These are phyloP conservation scores for Suhomyces tanzawaensis DNA, from an alignment of 805 yeast species.

Conservation along the genomic window DNA sequence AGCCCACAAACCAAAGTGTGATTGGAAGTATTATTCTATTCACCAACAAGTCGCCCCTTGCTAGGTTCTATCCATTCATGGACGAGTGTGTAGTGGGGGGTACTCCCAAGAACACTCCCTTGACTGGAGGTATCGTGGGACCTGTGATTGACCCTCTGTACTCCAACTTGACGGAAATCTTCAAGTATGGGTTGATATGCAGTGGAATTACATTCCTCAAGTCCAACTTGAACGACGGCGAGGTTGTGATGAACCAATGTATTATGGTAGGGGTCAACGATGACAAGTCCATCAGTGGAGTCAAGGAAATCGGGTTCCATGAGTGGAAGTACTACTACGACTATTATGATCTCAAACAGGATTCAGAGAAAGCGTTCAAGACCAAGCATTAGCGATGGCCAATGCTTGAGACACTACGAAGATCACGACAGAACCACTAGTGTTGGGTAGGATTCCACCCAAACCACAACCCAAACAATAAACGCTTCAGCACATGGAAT, in stretches of 20 bases:
- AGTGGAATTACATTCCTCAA: slow-evolving; percentile 51
- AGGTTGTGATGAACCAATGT: slow-evolving; percentile 30
- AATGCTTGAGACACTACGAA: too few species aligned
- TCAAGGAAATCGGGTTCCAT: slow-evolving; percentile 43
- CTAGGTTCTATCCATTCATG: slow-evolving; percentile 52
- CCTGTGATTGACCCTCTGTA: slow-evolving; percentile 53
- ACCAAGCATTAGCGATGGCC: too few species aligned
- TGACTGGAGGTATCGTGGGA: slow-evolving; percentile 52
- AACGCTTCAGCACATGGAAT: too few species aligned
- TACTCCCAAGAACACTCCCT: slow-evolving; percentile 4
- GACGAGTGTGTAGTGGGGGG: slow-evolving; percentile 31
- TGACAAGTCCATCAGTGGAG: slow-evolving; percentile 32
- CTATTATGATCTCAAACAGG: slow-evolving; percentile 22
- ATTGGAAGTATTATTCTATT: slow-evolving; percentile 53
- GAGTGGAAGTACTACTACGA: slow-evolving; percentile 40
- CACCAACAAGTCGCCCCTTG: slow-evolving; percentile 43
- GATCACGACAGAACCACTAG: too few species aligned
- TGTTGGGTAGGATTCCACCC: too few species aligned
- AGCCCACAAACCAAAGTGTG: slow-evolving; percentile 49
- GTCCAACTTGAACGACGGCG: slow-evolving; percentile 26
- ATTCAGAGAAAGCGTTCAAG: slow-evolving; percentile 3
- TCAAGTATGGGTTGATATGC: slow-evolving; percentile 56
- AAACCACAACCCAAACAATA: too few species aligned
- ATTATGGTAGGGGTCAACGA: slow-evolving; percentile 37
- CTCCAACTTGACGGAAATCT: slow-evolving; percentile 51